Percentiles rank a stretch among this genome's conserved stretches.
Evolutionary conservation across 2,329 filamentous ascomycete species (phyloP).

Genomic region (Trichoderma semiorbis): DNA sequence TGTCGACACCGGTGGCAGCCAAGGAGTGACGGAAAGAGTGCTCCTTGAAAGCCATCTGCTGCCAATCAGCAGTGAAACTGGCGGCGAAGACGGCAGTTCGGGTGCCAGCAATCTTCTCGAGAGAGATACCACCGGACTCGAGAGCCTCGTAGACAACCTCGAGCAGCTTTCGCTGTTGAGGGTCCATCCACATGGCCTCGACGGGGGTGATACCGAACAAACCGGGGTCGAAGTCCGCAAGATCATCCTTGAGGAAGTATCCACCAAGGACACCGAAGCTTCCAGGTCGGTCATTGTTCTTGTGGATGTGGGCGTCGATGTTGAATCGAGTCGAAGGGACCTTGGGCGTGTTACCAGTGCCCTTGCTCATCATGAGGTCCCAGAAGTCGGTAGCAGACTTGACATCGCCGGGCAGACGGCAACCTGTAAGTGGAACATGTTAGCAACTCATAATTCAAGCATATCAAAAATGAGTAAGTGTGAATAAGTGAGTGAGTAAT

Average conservation of each 20-base stretch:
- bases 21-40: conserved; percentile 9
- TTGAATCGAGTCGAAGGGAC: conserved; percentile 26
- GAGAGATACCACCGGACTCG: conserved; percentile 32
- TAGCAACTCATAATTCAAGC: not conserved
- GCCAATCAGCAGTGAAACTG: conserved; percentile 1
- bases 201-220: conserved; percentile 39
- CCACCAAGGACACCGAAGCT: conserved; percentile 21
- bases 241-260: conserved; percentile 29
- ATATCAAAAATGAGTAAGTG: not conserved
- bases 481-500: not conserved
- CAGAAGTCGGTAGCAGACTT: conserved; percentile 21
- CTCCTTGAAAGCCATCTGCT: conserved; percentile 8
- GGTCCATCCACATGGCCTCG: conserved; percentile 41
- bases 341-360: not conserved
- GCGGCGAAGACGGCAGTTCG: conserved; percentile 18
- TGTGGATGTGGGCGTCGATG: conserved; percentile 30
- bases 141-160: conserved; percentile 43
- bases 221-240: conserved; percentile 33
- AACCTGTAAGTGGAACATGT: not conserved
- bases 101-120: conserved; percentile 26
- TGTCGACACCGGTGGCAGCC: conserved; percentile 29
- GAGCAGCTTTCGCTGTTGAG: conserved; percentile 40
- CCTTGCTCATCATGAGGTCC: conserved; percentile 18
- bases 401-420: conserved; percentile 22
- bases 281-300: conserved; percentile 31